A percentile compares a stretch with the other conserved stretches of the same genome.
Evolutionary conservation across 2,329 filamentous ascomycete genomes (phyloP).

Genomic region (Trichoderma cornu-damae): DNA sequence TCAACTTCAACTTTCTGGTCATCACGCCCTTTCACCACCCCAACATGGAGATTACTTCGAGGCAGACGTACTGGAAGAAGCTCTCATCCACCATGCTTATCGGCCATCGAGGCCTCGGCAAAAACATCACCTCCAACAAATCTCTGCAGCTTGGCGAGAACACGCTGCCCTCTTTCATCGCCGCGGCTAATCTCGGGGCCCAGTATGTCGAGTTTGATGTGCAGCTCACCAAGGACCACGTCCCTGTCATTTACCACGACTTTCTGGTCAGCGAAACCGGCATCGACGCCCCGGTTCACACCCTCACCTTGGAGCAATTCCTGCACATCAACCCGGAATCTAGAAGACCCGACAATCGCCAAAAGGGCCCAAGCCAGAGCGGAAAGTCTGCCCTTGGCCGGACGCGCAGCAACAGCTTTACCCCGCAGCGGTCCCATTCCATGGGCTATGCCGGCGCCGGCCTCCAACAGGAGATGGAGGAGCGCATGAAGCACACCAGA

Average conservation of each 20-base stretch:
- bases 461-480: slow-evolving; percentile 45
- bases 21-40: slow-evolving; percentile 92
- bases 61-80: slow-evolving; percentile 96
- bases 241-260: slow-evolving; percentile 97
- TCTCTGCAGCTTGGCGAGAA: slow-evolving; percentile 95
- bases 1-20: slow-evolving; percentile 95
- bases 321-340: slow-evolving; percentile 71
- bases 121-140: slow-evolving; percentile 77
- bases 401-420: slow-evolving; percentile 37
- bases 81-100: slow-evolving; percentile 80
- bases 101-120: slow-evolving; percentile 71
- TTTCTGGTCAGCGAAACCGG: slow-evolving; percentile 97
- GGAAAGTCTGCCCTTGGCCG: slow-evolving; percentile 19
- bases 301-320: slow-evolving; percentile 91
- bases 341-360: slow-evolving; percentile 14
- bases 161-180: slow-evolving; percentile 91
- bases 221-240: slow-evolving; percentile 96
- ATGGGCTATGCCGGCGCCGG: slow-evolving; percentile 47
- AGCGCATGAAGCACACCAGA: slow-evolving; percentile 94
- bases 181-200: slow-evolving; percentile 85
- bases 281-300: slow-evolving; percentile 94
- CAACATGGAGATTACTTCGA: slow-evolving; percentile 84
- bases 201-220: slow-evolving; percentile 78
- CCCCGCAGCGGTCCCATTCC: slow-evolving; percentile 49
- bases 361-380: slow-evolving; percentile 19